These are phyloP conservation scores for Candida gorgasii DNA, from an alignment of 805 yeast species.

Conservation along the genomic window DNA sequence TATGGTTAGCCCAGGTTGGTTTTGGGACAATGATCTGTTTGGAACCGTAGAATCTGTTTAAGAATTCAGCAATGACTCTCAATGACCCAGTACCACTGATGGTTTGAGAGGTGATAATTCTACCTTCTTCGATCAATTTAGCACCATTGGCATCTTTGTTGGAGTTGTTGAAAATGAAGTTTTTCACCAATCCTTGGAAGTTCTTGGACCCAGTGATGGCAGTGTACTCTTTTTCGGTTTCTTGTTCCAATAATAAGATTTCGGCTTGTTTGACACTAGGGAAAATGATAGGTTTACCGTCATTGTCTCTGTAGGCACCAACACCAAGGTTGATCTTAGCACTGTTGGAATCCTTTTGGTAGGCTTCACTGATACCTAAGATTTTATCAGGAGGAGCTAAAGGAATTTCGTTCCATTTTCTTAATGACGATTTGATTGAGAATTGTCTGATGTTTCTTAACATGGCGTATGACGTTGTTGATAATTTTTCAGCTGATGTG, in stretches of 20 bases:
- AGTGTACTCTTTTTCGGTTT: conserved; percentile 78
- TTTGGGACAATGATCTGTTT: conserved; percentile 70
- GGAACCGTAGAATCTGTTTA: conserved; percentile 57
- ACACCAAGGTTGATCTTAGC: conserved; percentile 69
- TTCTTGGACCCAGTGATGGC: conserved; percentile 78
- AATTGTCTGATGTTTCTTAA: conserved; percentile 16
- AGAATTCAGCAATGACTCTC: conserved; percentile 78
- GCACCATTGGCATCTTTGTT: conserved; percentile 54
- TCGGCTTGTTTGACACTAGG: conserved; percentile 75
- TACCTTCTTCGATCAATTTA: conserved; percentile 54
- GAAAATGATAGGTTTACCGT: conserved; percentile 86
- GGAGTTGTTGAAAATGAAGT: conserved; percentile 68
- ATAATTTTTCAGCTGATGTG: background rate
- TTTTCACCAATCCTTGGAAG: conserved; percentile 66
- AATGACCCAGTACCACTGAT: conserved; percentile 95
- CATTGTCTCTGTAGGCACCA: conserved; percentile 91
- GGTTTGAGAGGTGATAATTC: conserved; percentile 84
- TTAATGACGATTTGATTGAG: conserved; percentile 10
- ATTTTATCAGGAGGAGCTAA: conserved; percentile 83
- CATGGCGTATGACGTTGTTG: conserved; percentile 6
- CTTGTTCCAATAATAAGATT: conserved; percentile 44
- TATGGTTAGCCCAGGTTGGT: conserved; percentile 96
- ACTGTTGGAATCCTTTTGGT: conserved; percentile 61
- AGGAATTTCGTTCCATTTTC: conserved; percentile 39
- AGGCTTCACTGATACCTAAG: conserved; percentile 75